Percentiles rank a stretch among this genome's conserved stretches.
Evolutionary conservation across 2,329 filamentous ascomycete genomes (phyloP).

Genomic region (Aureobasidium musti): DNA sequence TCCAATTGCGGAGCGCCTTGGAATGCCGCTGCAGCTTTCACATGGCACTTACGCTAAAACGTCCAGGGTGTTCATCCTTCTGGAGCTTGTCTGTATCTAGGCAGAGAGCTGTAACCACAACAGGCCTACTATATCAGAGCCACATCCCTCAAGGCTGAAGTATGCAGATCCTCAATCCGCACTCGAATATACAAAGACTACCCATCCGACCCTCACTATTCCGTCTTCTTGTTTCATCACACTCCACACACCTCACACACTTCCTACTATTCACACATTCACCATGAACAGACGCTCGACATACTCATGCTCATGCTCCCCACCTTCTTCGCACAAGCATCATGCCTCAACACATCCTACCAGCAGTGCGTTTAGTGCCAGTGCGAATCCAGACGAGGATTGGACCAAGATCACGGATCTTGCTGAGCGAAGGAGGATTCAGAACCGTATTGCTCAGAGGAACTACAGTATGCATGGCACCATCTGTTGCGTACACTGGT

Average conservation of each 20-base stretch:
- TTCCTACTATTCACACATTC: neutral
- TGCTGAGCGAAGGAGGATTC: slow-evolving; percentile 88
- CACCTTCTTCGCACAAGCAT: slow-evolving; percentile 55
- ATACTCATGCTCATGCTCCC: slow-evolving; percentile 48
- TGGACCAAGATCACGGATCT: slow-evolving; percentile 99
- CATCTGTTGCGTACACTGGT: neutral
- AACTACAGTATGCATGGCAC: slow-evolving; percentile 76
- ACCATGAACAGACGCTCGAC: slow-evolving; percentile 49
- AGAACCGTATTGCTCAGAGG: slow-evolving; percentile 96
- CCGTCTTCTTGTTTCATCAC: neutral
- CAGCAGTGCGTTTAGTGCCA: slow-evolving; percentile 92
- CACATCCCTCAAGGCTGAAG: slow-evolving; percentile 26
- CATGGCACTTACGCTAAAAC: slow-evolving; percentile 28
- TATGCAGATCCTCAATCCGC: slow-evolving; percentile 12
- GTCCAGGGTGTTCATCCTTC: slow-evolving; percentile 29
- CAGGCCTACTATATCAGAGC: slow-evolving; percentile 29
- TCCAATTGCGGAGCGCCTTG: slow-evolving; percentile 27
- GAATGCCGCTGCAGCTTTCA: slow-evolving; percentile 30
- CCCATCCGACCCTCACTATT: neutral
- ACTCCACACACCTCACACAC: neutral
- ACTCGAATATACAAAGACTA: slow-evolving; percentile 13
- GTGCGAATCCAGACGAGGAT: slow-evolving; percentile 93
- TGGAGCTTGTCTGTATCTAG: slow-evolving; percentile 29
- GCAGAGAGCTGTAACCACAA: slow-evolving; percentile 28
- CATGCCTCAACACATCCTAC: slow-evolving; percentile 74